These are phyloP conservation scores for Globisporangium heterothallicum DNA, from an alignment of 352 stramenopile species.

Conservation along the genomic window DNA sequence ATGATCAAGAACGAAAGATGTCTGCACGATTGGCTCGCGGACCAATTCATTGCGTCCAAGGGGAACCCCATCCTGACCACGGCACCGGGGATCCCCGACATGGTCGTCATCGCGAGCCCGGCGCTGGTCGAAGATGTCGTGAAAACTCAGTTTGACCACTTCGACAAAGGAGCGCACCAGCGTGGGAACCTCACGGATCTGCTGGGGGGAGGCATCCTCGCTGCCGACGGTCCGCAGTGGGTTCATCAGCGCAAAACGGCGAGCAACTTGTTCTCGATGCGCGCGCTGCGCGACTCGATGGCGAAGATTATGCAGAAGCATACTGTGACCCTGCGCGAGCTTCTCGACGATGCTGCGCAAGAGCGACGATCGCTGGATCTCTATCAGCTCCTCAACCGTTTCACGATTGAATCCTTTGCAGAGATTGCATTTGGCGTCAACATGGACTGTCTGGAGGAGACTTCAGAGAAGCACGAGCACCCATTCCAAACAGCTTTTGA, in stretches of 20 bases:
- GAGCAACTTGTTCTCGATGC: slow-evolving; percentile 63
- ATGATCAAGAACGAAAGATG: slow-evolving; percentile 3
- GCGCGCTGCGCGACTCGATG: slow-evolving; percentile 12
- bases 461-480: slow-evolving; percentile 8
- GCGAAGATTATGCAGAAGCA: slow-evolving; percentile 6
- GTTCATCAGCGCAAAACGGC: slow-evolving; percentile 38
- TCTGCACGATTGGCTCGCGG: slow-evolving; percentile 13
- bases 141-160: slow-evolving; percentile 62
- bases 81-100: slow-evolving; percentile 24
- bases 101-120: slow-evolving; percentile 26
- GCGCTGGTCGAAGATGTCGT: slow-evolving; percentile 33
- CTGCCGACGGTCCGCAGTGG: slow-evolving; percentile 33
- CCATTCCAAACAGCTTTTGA: slow-evolving; percentile 28
- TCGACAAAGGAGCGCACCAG: slow-evolving; percentile 43
- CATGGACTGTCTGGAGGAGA: slow-evolving; percentile 18
- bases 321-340: slow-evolving; percentile 1
- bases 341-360: slow-evolving; percentile 1
- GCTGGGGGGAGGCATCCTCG: slow-evolving; percentile 55
- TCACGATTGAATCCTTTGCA: slow-evolving; percentile 33
- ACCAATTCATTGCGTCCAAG: background rate
- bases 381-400: slow-evolving; percentile 20
- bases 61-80: slow-evolving; percentile 16
- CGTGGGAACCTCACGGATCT: slow-evolving; percentile 29
- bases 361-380: slow-evolving; percentile 5
- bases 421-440: slow-evolving; percentile 33